Evolutionary conservation across 1,139 yeast genomes (phyloP).

Genomic region (Dujonia santamariae): DNA sequence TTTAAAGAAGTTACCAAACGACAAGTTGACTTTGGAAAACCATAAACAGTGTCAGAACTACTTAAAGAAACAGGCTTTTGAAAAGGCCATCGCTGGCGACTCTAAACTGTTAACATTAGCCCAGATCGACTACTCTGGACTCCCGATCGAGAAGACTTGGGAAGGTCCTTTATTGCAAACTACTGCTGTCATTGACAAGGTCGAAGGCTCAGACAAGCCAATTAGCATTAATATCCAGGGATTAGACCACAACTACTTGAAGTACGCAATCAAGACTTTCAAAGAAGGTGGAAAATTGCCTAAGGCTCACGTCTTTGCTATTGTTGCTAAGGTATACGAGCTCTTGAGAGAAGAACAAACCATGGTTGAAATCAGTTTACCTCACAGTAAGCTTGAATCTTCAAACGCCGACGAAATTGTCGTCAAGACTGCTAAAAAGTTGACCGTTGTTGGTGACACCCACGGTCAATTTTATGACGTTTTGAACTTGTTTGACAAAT

Average conservation of each 20-base stretch:
- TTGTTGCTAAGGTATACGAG: slow-evolving; percentile 69
- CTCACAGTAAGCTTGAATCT: slow-evolving; percentile 22
- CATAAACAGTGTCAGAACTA: slow-evolving; percentile 63
- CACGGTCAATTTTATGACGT: slow-evolving; percentile 96
- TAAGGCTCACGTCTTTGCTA: slow-evolving; percentile 79
- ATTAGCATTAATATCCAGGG: slow-evolving; percentile 27
- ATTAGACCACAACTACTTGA: slow-evolving; percentile 50
- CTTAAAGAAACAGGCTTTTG: slow-evolving; percentile 76
- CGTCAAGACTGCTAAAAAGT: slow-evolving; percentile 30
- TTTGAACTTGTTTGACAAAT: slow-evolving; percentile 68
- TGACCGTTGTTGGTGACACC: slow-evolving; percentile 95
- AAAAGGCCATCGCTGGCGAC: slow-evolving; percentile 79
- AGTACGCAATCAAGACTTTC: slow-evolving; percentile 64
- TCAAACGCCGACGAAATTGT: slow-evolving; percentile 17
- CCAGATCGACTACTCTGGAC: slow-evolving; percentile 46
- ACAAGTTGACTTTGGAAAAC: slow-evolving; percentile 63
- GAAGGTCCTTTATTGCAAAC: slow-evolving; percentile 61
- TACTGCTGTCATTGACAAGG: slow-evolving; percentile 15
- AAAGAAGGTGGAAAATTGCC: slow-evolving; percentile 73
- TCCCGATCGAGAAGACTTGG: slow-evolving; percentile 57
- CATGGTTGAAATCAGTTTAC: slow-evolving; percentile 66
- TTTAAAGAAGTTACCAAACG: slow-evolving; percentile 63
- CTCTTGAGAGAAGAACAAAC: slow-evolving; percentile 66
- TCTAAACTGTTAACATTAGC: slow-evolving; percentile 35
- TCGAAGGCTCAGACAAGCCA: slow-evolving; percentile 15